A percentile compares a stretch with the other conserved stretches of the same genome.
Evolutionary conservation across 2,329 filamentous ascomycete species (phyloP).

Genomic region (Talaromyces funiculosus): DNA sequence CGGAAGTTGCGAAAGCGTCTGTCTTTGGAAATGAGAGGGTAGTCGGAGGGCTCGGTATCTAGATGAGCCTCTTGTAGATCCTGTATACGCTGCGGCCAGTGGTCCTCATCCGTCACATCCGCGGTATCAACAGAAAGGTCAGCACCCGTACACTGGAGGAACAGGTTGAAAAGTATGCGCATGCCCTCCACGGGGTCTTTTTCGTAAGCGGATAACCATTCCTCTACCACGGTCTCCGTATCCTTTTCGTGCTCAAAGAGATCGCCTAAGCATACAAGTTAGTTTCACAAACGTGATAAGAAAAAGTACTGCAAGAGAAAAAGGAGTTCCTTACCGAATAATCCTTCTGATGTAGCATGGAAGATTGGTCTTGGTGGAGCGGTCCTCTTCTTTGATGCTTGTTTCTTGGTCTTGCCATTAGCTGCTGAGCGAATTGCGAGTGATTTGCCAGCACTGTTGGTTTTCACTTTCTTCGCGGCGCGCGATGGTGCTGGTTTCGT

Average conservation of each 20-base stretch:
- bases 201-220: conserved; percentile 55
- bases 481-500: conserved; percentile 23
- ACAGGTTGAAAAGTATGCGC: conserved; percentile 57
- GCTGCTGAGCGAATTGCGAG: conserved; percentile 52
- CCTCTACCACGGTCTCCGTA: conserved; percentile 51
- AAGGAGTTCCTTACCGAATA: conserved; percentile 48
- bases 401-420: conserved; percentile 24
- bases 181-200: conserved; percentile 51
- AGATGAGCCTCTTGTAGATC: conserved; percentile 89
- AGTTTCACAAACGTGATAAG: conserved; percentile 17
- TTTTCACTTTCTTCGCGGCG: conserved; percentile 52
- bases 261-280: conserved; percentile 42
- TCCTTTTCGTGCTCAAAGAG: conserved; percentile 53
- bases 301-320: background rate
- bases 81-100: conserved; percentile 67
- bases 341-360: conserved; percentile 49
- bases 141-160: conserved; percentile 68
- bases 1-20: conserved; percentile 75
- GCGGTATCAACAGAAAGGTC: conserved; percentile 70
- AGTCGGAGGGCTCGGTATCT: conserved; percentile 77
- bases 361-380: conserved; percentile 48
- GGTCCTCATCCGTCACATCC: conserved; percentile 85
- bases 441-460: conserved; percentile 41
- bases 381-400: conserved; percentile 34
- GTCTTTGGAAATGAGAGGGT: conserved; percentile 79